phyloP scores from a whole-genome alignment of 1,284 basidiomycete species.

The Jaminaea rosea region DNA sequence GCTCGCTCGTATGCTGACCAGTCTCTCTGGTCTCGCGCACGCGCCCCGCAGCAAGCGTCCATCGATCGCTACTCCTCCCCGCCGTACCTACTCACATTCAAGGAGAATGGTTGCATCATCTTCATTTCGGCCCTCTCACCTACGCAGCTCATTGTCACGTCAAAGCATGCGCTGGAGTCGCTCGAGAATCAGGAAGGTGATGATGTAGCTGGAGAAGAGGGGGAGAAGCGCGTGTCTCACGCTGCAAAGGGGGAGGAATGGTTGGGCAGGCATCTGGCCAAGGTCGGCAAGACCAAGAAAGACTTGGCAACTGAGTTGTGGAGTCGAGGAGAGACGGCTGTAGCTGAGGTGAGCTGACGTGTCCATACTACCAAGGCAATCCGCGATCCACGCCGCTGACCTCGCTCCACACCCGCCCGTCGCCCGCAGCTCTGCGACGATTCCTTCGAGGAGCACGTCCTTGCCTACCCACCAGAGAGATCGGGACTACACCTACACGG shows the following conservation, averaged over 20 bases:
- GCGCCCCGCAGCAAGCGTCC: conserved; percentile 7
- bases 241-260: conserved; percentile 72
- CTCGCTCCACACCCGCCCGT: neutral
- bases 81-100: conserved; percentile 82
- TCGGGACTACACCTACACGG: conserved; percentile 83
- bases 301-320: conserved; percentile 69
- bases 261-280: conserved; percentile 65
- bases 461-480: conserved; percentile 68
- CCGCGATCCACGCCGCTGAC: neutral
- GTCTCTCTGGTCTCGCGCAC: neutral
- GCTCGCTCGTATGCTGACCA: neutral
- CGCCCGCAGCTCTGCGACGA: conserved; percentile 79
- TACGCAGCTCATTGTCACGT: conserved; percentile 70
- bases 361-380: neutral
- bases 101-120: conserved; percentile 97
- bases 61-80: conserved; percentile 57
- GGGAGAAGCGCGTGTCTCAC: conserved; percentile 51
- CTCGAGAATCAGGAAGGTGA: conserved; percentile 18
- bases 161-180: conserved; percentile 61
- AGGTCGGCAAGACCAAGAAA: conserved; percentile 60
- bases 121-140: conserved; percentile 80
- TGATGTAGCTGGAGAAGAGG: conserved; percentile 8
- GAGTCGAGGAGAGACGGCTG: conserved; percentile 76
- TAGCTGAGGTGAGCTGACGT: conserved; percentile 65
- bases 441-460: conserved; percentile 92